These are phyloP conservation scores for Cairneyella variabilis DNA, from an alignment of 495 filamentous ascomycete species.

Conservation along the genomic window DNA sequence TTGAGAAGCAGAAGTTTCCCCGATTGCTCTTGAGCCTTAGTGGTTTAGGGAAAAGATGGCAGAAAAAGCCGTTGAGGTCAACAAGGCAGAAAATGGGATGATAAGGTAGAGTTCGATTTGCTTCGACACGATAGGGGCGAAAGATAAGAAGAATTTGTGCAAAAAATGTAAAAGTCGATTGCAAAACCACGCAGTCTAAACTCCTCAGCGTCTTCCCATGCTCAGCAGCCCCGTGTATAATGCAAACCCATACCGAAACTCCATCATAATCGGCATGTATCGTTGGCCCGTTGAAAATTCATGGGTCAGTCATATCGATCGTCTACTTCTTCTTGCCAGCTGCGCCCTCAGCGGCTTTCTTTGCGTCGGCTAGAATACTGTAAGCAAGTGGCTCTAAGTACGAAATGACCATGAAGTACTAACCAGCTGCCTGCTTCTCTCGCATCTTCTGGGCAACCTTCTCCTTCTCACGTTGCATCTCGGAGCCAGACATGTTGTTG, in stretches of 20 bases:
- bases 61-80: no score
- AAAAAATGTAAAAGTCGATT: no score
- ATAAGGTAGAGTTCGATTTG: no score
- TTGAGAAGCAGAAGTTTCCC: no score
- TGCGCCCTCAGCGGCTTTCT: conserved; percentile 36
- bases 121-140: no score
- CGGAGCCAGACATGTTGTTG: conserved; percentile 57
- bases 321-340: conserved; percentile 33
- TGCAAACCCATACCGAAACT: conserved; percentile 16
- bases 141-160: no score
- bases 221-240: neutral
- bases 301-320: neutral
- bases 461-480: conserved; percentile 72
- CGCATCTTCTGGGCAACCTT: conserved; percentile 79
- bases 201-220: conserved; percentile 14
- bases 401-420: conserved; percentile 7
- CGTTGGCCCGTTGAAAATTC: conserved; percentile 2
- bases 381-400: conserved; percentile 1
- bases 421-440: conserved; percentile 84
- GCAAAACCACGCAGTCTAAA: conserved; percentile 20
- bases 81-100: no score
- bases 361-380: conserved; percentile 41
- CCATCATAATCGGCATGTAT: conserved; percentile 12
- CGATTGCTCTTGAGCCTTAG: no score
- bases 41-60: no score